These are phyloP conservation scores for Pyrenula massariospora DNA, from an alignment of 495 filamentous ascomycete genomes.

Conservation along the genomic window DNA sequence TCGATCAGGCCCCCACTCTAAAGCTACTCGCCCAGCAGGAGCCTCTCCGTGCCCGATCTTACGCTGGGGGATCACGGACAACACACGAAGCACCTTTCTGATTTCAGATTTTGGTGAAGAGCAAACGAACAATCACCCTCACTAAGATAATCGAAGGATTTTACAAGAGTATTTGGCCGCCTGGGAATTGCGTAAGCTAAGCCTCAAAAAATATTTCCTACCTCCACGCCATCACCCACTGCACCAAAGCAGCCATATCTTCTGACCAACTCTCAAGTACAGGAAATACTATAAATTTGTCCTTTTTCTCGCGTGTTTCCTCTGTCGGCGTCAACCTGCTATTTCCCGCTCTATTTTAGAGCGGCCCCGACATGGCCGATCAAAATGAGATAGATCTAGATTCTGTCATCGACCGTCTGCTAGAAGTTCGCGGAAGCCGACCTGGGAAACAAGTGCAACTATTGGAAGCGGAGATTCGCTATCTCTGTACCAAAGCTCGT, in stretches of 20 bases:
- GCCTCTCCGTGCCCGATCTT: neutral
- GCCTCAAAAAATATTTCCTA: neutral
- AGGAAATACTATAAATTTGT: slow-evolving; percentile 2
- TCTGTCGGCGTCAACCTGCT: slow-evolving; percentile 9
- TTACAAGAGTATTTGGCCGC: neutral
- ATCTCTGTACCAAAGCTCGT: slow-evolving; percentile 94
- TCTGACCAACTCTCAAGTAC: no score
- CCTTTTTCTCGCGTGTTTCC: slow-evolving; percentile 16
- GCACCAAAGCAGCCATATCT: no score
- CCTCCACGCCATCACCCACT: no score
- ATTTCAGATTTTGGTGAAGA: no score
- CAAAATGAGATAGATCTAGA: slow-evolving; percentile 95
- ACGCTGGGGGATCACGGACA: neutral
- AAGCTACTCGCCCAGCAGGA: neutral
- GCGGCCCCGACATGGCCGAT: slow-evolving; percentile 70
- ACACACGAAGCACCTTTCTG: neutral
- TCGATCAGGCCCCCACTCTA: neutral
- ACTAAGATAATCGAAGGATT: no score
- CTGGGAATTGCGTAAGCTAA: neutral
- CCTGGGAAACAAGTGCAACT: slow-evolving; percentile 98
- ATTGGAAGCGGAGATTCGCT: slow-evolving; percentile 92
- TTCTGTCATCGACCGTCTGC: slow-evolving; percentile 94
- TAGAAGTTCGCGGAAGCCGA: slow-evolving; percentile 95
- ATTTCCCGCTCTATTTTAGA: slow-evolving; percentile 6
- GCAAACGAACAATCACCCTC: no score